phyloP scores from a whole-genome alignment of 495 filamentous ascomycete genomes.

The Penicillium psychrofluorescens region DNA sequence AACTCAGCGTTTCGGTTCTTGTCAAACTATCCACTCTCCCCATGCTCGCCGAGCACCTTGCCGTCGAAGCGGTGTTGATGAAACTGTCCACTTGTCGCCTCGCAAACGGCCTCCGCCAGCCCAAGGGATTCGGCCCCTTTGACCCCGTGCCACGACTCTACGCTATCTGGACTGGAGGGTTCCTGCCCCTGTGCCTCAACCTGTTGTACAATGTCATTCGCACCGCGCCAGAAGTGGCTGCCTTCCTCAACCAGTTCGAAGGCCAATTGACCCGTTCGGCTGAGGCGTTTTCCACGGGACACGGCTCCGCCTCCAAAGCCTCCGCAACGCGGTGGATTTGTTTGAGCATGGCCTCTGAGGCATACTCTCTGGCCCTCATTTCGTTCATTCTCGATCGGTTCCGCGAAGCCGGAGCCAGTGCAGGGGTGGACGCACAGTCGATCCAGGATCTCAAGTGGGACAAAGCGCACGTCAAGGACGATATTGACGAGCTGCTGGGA shows the following conservation, averaged over 20 bases:
- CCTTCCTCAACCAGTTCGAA: conserved; percentile 80
- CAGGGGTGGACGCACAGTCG: conserved; percentile 49
- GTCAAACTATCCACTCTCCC: conserved; percentile 78
- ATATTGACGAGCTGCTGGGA: conserved; percentile 67
- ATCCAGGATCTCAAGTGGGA: conserved; percentile 70
- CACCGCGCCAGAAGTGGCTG: conserved; percentile 72
- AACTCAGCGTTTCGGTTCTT: conserved; percentile 78
- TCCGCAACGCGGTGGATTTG: conserved; percentile 48
- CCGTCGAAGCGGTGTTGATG: conserved; percentile 71
- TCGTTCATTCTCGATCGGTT: conserved; percentile 55
- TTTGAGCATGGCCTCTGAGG: conserved; percentile 64
- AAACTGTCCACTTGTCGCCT: conserved; percentile 73
- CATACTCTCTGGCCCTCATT: conserved; percentile 69
- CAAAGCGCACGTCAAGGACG: conserved; percentile 57
- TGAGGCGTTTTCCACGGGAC: conserved; percentile 51
- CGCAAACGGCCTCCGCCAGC: conserved; percentile 58
- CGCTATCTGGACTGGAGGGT: conserved; percentile 78
- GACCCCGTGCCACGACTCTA: conserved; percentile 53
- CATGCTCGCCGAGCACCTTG: conserved; percentile 80
- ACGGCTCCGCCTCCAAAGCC: conserved; percentile 20
- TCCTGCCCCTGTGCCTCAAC: conserved; percentile 87
- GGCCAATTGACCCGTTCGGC: conserved; percentile 58
- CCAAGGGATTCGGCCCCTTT: conserved; percentile 64
- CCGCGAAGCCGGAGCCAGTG: conserved; percentile 50
- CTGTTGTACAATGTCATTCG: conserved; percentile 74